phyloP scores from a whole-genome alignment of 1,284 basidiomycete species.

The Coriolopsis trogii region DNA sequence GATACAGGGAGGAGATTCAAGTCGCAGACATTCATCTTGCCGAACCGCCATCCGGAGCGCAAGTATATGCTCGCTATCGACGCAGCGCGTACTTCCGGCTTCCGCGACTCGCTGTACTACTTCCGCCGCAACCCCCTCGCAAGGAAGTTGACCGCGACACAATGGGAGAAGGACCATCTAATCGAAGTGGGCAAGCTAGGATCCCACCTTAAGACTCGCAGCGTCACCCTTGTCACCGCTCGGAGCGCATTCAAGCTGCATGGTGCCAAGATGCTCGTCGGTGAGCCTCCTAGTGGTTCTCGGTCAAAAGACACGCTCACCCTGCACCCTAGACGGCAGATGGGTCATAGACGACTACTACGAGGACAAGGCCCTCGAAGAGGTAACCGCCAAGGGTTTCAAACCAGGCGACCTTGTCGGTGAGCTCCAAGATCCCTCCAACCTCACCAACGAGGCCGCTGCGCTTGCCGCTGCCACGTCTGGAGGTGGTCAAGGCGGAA shows the following conservation, averaged over 20 bases:
- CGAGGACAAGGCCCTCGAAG: conserved; percentile 77
- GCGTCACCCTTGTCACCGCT: conserved; percentile 92
- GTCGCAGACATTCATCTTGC: conserved; percentile 83
- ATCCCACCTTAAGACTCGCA: conserved; percentile 86
- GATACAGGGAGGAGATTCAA: conserved; percentile 83
- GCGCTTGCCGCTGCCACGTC: conserved; percentile 46
- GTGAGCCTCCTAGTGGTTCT: conserved; percentile 46
- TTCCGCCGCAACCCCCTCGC: conserved; percentile 91
- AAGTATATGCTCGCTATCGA: conserved; percentile 97
- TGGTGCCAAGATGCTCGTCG: conserved; percentile 87
- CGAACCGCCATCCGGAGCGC: conserved; percentile 80
- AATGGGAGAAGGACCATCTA: conserved; percentile 89
- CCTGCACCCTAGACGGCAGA: conserved; percentile 65
- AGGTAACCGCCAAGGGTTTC: conserved; percentile 71
- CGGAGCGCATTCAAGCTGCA: conserved; percentile 94
- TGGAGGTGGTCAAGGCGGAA: conserved; percentile 41
- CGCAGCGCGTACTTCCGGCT: conserved; percentile 93
- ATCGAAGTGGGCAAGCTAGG: conserved; percentile 88
- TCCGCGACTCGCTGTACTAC: conserved; percentile 96
- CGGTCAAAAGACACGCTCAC: not conserved
- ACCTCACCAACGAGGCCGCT: conserved; percentile 48
- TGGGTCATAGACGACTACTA: conserved; percentile 97
- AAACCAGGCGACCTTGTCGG: conserved; percentile 78
- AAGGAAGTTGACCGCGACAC: conserved; percentile 86
- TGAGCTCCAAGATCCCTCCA: conserved; percentile 74